Conservation (phyloP, 257 asterid genomes). For the Solanum bulbocastanum region DNA sequence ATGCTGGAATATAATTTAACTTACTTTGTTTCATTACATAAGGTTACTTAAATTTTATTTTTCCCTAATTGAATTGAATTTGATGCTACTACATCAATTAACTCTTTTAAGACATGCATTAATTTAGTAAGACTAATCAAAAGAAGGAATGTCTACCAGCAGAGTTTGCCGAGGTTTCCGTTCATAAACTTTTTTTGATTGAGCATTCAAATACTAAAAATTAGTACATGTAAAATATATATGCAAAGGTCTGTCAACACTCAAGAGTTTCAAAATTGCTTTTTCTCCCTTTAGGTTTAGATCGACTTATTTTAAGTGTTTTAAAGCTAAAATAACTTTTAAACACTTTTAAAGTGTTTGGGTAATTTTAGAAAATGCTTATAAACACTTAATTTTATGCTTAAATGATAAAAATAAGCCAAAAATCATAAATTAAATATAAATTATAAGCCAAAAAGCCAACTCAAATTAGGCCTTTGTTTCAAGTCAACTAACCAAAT, state of each 20-base stretch:
- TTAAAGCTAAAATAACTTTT: too few relatives aligned
- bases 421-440: too few relatives aligned
- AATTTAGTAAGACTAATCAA: background rate
- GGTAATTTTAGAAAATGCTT: too few relatives aligned
- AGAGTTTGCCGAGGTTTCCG: background rate
- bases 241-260: background rate
- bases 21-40: background rate
- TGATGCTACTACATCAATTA: background rate
- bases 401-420: too few relatives aligned
- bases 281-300: too few relatives aligned
- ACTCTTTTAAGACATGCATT: background rate
- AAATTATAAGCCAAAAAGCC: too few relatives aligned
- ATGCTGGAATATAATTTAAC: background rate
- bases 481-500: too few relatives aligned
- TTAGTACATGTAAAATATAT: background rate
- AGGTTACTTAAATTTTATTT: background rate
- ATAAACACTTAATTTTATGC: too few relatives aligned
- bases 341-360: too few relatives aligned
- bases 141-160: background rate
- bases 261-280: background rate
- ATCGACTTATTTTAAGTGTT: too few relatives aligned
- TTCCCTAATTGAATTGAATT: too few relatives aligned
- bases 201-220: background rate
- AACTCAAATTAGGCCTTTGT: too few relatives aligned
- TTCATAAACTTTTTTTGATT: background rate